These are phyloP conservation scores for Fusarium caatingaense DNA, from an alignment of 2,329 filamentous ascomycete species.

Conservation along the genomic window DNA sequence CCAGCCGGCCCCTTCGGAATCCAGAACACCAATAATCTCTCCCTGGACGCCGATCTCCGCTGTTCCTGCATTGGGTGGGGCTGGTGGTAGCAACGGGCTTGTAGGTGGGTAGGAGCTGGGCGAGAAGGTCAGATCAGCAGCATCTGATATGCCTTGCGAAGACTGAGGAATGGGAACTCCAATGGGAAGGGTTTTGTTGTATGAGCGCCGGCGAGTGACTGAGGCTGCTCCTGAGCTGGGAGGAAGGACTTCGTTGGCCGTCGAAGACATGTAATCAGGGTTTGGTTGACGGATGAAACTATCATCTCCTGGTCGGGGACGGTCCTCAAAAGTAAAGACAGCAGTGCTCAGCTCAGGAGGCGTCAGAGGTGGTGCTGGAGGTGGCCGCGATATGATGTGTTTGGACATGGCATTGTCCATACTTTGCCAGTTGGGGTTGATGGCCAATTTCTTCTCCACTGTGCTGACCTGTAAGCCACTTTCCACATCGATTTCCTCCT, in stretches of 20 bases:
- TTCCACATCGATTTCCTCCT: constrained; percentile 11
- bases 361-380: constrained; percentile 62
- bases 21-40: constrained; percentile 62
- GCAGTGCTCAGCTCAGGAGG: constrained; percentile 58
- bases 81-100: constrained; percentile 60
- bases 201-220: constrained; percentile 56
- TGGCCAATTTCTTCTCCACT: constrained; percentile 36
- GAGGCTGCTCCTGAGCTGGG: constrained; percentile 47
- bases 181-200: constrained; percentile 56
- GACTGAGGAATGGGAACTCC: constrained; percentile 46
- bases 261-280: constrained; percentile 60
- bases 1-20: constrained; percentile 63
- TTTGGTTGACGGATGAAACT: constrained; percentile 62
- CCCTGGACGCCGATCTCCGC: constrained; percentile 59
- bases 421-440: constrained; percentile 45
- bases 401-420: constrained; percentile 45
- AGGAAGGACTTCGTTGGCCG: constrained; percentile 45
- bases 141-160: constrained; percentile 39
- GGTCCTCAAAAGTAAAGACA: constrained; percentile 58
- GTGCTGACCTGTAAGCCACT: constrained; percentile 23
- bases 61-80: constrained; percentile 52
- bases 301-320: constrained; percentile 46
- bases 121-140: constrained; percentile 52
- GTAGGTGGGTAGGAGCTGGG: constrained; percentile 63
- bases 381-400: constrained; percentile 53